phyloP scores from a whole-genome alignment of 1,139 yeast genomes.

The Pneumocystis carinii region DNA sequence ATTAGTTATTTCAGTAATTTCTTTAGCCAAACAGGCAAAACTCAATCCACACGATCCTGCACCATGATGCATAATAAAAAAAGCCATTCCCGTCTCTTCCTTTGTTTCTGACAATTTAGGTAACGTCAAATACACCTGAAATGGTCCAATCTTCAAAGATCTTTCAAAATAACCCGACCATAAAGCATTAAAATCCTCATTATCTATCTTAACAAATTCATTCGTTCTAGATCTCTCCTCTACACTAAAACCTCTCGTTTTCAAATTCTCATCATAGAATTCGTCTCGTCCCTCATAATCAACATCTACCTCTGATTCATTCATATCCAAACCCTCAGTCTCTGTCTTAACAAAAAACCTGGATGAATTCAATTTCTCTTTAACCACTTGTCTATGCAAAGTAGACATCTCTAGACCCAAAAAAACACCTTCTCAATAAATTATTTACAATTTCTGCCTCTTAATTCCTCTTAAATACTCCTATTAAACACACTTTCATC shows the following conservation, averaged over 20 bases:
- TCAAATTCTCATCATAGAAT: too few species aligned
- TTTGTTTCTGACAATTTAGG: constrained; percentile 27
- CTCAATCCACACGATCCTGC: constrained; percentile 84
- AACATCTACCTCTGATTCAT: too few species aligned
- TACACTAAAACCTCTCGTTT: background rate
- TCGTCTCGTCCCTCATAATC: too few species aligned
- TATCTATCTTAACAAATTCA: constrained; percentile 3
- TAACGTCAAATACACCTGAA: constrained; percentile 47
- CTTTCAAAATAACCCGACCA: constrained; percentile 14
- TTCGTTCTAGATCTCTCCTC: constrained; percentile 10
- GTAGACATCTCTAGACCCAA: too few species aligned
- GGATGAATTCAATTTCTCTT: too few species aligned
- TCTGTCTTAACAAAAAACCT: too few species aligned
- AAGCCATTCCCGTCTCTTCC: constrained; percentile 28
- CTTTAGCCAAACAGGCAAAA: constrained; percentile 34
- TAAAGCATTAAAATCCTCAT: background rate
- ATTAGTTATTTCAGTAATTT: constrained; percentile 15
- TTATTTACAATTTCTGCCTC: too few species aligned
- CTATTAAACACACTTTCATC: too few species aligned
- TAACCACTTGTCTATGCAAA: too few species aligned
- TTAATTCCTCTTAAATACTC: too few species aligned
- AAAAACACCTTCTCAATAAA: background rate
- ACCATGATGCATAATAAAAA: constrained; percentile 76
- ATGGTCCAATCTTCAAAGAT: constrained; percentile 18
- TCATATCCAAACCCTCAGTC: too few species aligned